Evolutionary conservation across 192 early-diverging fungal species (phyloP), one percentile per base, ranked within the genome.

Genomic region (Endogone sp.): DNA sequence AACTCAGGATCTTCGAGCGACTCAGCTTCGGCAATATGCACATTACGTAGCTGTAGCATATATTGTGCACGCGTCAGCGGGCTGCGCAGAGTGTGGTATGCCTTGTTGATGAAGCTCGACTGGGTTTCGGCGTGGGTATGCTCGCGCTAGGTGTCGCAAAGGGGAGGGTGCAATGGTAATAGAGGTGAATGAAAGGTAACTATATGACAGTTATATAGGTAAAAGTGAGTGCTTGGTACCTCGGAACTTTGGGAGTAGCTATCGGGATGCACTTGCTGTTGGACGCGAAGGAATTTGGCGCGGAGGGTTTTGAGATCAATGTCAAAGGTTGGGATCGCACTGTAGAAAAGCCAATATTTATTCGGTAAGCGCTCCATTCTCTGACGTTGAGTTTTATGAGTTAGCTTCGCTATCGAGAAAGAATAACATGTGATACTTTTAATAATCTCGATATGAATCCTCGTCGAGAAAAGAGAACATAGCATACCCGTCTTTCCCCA

Each of bases 181-280:
- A 3, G 2, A 63, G 29, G 2, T 30, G 29, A 20, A 22, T 11
- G n/a, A 66, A 58, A n/a, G 28, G 28, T 23, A 26, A 62, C 16
- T 29, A 62, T 27, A 20, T 11, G 27, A 31, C 30, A 26, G 24
- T 29, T 3, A 54, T 60, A 49, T n/a, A 6, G 27, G 25, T 61
- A 23, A 60, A 64, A 56, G 26, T 55, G 31, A 10, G 1, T 16
- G 22, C 0, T 9, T 67, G 75, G 67, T 78, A 88, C 88, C 71
- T 81, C 70, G 20, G 78, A 74, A 70, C 83, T 84, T 4, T 86
- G 82, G 13, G 88, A 82, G 63, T 84, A 93, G 55, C 88, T 89
- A 73, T 97, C 95, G 2, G 95, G 95, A 73, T 97, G 95, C 9
- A 93, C 89, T 0, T 67, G 71, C 81, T 92, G 91, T 77, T 97